A percentile compares a stretch with the other conserved stretches of the same genome.
Conservation (phyloP, 2,329 filamentous ascomycete genomes). For the Cytospora schulzeri region DNA sequence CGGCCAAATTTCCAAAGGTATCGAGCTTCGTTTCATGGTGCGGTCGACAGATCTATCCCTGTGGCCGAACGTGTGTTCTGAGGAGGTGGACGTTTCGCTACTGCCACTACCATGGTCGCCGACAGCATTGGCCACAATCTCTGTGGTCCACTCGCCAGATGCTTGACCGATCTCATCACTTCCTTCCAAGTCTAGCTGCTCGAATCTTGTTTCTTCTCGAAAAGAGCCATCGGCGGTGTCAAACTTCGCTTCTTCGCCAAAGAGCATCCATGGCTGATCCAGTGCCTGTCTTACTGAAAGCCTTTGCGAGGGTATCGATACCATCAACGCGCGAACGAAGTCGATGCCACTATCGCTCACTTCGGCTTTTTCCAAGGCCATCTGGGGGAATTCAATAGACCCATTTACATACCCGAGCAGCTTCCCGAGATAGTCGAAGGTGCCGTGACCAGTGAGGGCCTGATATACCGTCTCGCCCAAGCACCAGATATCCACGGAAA, state of each 20-base stretch:
- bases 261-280: neutral
- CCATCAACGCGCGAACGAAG: neutral
- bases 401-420: neutral
- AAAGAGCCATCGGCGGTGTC: neutral
- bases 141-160: neutral
- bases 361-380: neutral
- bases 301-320: neutral
- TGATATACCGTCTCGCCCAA: neutral
- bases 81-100: neutral
- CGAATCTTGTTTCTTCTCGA: neutral
- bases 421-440: neutral
- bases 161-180: neutral
- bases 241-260: neutral
- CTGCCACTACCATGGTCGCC: neutral
- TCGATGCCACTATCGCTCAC: neutral
- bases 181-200: neutral
- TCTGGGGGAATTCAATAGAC: neutral
- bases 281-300: neutral
- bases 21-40: too few relatives aligned
- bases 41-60: neutral
- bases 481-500: neutral
- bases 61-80: neutral
- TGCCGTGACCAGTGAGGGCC: neutral
- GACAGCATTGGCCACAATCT: neutral
- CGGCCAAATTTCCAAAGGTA: too few relatives aligned